A percentile compares a stretch with the other conserved stretches of the same genome.
These are phyloP conservation scores for Trypanosoma congolense DNA, from an alignment of 208 protist genomes.

Conservation along the genomic window DNA sequence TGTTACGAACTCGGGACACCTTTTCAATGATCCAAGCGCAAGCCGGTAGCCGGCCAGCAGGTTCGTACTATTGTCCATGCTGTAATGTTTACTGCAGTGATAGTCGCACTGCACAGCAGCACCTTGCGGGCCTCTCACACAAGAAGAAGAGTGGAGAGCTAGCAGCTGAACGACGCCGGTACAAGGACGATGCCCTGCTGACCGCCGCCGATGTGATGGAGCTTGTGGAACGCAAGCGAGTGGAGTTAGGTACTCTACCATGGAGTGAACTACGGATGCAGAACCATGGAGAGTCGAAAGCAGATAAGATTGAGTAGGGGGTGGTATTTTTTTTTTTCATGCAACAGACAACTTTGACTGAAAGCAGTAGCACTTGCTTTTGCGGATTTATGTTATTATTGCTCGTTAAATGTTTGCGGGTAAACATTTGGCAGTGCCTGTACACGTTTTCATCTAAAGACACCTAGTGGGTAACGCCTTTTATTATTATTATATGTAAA, in stretches of 20 bases:
- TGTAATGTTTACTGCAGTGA: conserved; percentile 67
- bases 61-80: conserved; percentile 56
- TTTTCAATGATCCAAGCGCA: conserved; percentile 8
- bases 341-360: too few species aligned
- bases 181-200: conserved; percentile 65
- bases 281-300: conserved; percentile 2
- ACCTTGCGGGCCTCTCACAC: conserved; percentile 59
- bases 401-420: too few species aligned
- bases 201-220: conserved; percentile 65
- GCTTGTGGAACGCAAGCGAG: conserved; percentile 55
- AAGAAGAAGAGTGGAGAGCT: conserved; percentile 68
- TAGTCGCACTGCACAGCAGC: conserved; percentile 42
- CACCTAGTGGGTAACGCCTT: too few species aligned
- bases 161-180: conserved; percentile 40
- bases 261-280: conserved; percentile 40
- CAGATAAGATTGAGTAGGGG: not conserved
- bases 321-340: not conserved
- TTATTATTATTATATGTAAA: too few species aligned
- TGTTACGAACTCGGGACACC: too few species aligned
- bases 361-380: too few species aligned
- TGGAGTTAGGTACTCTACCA: conserved; percentile 39
- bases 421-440: too few species aligned
- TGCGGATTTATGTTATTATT: too few species aligned
- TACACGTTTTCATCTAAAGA: too few species aligned
- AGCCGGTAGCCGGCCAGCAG: not conserved